Percentiles rank a stretch among this genome's conserved stretches.
phyloP scores from a whole-genome alignment of 345 rosid species.

The Brassica nigra region DNA sequence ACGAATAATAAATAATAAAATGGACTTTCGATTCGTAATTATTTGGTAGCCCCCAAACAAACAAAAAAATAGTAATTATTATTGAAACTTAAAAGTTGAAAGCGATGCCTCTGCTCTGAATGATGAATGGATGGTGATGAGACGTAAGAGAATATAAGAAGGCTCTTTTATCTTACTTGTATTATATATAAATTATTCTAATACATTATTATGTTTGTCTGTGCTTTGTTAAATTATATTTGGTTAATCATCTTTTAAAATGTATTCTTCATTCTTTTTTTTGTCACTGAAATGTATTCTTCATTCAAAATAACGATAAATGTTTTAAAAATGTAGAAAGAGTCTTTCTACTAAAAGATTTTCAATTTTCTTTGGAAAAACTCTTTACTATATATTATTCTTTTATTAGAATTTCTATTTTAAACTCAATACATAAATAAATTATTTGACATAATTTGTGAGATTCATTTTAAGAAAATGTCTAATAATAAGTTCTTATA shows the following conservation, averaged over 20 bases:
- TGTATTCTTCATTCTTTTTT: neutral
- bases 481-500: too few relatives aligned
- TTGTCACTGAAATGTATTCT: too few relatives aligned
- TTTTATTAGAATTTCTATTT: neutral
- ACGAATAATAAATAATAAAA: neutral
- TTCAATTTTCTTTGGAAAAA: neutral
- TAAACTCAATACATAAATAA: neutral
- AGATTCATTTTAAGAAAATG: neutral
- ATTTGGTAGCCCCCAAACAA: slow-evolving; percentile 1
- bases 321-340: neutral
- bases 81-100: slow-evolving; percentile 7
- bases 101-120: neutral
- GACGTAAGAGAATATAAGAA: neutral
- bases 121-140: neutral
- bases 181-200: neutral
- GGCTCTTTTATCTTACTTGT: neutral
- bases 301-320: neutral
- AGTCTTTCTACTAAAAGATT: neutral
- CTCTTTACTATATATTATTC: too few relatives aligned
- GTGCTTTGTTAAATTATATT: neutral
- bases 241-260: neutral
- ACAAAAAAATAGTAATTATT: neutral
- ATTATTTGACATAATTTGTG: neutral
- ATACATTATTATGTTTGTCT: neutral
- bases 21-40: slow-evolving; percentile 14